Base-by-base conservation (phyloP, 345 rosid species). In the Conringia planisiliqua region DNA sequence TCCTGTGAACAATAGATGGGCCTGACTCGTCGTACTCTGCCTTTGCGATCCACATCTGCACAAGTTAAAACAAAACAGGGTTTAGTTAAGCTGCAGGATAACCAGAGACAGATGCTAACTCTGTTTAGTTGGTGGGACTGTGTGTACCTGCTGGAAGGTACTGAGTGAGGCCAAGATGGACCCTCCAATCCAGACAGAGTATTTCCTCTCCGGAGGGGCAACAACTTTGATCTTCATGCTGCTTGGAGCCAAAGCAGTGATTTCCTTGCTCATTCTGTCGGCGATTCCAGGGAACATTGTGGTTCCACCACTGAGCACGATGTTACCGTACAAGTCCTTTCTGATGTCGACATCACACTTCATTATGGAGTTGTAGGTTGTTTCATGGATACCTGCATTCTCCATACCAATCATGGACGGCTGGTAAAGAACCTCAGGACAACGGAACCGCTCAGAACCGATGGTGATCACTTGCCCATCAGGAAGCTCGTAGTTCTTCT, bases 341-440 rank as follows among this genome's bases (percentile, higher is more conserved):
- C 92, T 88, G 82, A 92, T 92, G 77, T 89, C 97, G 6, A 92
- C 98, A 69, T 92, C 96, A 16, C 96, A 90, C 83, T 90, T 92
- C 96, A 90, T 92, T 76, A 90, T 92, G 78, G 98, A 92, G 83
- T 92, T 90, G 66, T 90, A 90, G 2, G 95, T 93, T 29, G 97
- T 93, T 80, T 90, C 97, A 12, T 90, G 98, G 56, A 93, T 93
- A 68, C 98, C 95, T 6, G 97, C 86, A 56, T 93, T 81, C 83
- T 93, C 98, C 98, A 93, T 93, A 43, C 98, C 98, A 1, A 93
- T 89, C 96, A 93, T 76, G 47, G 97, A 91, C 40, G 98, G 97
- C 72, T 93, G 98, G 94, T 78, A 91, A 64, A 93, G 96, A 62
- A 89, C 97, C 83, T 93, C 97, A 5, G 98, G 97, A 60, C 98